Conservation (phyloP, 768 basidiomycete genomes). For the Gloeostereum incarnatum region DNA sequence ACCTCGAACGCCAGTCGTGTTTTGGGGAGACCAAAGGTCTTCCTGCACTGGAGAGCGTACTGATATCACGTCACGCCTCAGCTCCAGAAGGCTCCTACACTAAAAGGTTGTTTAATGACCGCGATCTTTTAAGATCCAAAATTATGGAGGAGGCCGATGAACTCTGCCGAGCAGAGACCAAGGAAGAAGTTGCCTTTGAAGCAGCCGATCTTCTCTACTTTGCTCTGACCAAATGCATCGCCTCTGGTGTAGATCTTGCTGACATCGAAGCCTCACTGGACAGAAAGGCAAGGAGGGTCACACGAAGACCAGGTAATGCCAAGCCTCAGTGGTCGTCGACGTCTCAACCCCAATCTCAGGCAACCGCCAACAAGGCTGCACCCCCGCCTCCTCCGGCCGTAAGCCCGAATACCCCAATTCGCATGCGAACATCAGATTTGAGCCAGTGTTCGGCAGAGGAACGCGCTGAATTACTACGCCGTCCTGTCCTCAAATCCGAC, state of each 20-base stretch:
- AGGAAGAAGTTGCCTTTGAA: conserved; percentile 86
- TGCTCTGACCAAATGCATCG: conserved; percentile 74
- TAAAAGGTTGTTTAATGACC: conserved; percentile 72
- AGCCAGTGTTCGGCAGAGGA: conserved; percentile 35
- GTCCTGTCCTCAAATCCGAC: conserved; percentile 81
- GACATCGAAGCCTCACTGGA: conserved; percentile 85
- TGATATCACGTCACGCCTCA: conserved; percentile 57
- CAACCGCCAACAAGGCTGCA: too few relatives aligned
- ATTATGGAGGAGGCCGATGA: conserved; percentile 99
- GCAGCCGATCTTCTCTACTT: conserved; percentile 96
- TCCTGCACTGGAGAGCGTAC: conserved; percentile 69
- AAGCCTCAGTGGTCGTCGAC: conserved; percentile 67
- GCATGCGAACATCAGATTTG: conserved; percentile 70
- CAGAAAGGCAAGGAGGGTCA: conserved; percentile 78
- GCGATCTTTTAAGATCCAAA: conserved; percentile 78
- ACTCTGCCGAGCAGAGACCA: conserved; percentile 72
- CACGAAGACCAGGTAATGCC: conserved; percentile 82
- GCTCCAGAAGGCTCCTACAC: conserved; percentile 95
- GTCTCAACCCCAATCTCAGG: conserved; percentile 13
- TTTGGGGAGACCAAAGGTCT: conserved; percentile 81
- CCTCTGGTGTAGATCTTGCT: conserved; percentile 69
- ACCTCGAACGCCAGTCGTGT: conserved; percentile 80
- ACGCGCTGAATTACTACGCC: conserved; percentile 64
- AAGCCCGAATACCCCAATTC: conserved; percentile 41
- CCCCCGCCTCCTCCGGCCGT: conserved; percentile 7